These are phyloP conservation scores for Exserohilum turcica DNA, from an alignment of 2,329 filamentous ascomycete genomes.

Conservation along the genomic window DNA sequence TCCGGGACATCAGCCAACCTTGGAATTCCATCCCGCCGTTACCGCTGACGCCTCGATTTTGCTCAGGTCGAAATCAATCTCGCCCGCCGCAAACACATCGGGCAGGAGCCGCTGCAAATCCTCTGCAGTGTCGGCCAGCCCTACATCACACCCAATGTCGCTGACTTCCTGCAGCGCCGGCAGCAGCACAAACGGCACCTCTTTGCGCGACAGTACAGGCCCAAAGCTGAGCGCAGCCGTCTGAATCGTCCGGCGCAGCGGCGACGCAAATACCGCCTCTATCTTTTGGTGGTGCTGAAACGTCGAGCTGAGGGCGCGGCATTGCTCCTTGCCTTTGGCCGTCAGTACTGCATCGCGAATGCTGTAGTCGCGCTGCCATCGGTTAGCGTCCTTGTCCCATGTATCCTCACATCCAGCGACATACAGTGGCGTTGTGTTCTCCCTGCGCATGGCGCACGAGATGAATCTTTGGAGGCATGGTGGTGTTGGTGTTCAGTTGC, in stretches of 20 bases:
- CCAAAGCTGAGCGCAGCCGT: slow-evolving; percentile 75
- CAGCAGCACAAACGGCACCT: slow-evolving; percentile 62
- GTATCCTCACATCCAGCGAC: neutral
- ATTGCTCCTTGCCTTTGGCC: slow-evolving; percentile 75
- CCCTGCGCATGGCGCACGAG: slow-evolving; percentile 75
- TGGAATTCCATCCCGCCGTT: slow-evolving; percentile 72
- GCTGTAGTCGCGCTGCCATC: slow-evolving; percentile 66
- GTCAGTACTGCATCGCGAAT: slow-evolving; percentile 82
- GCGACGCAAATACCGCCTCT: slow-evolving; percentile 76
- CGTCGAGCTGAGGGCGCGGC: slow-evolving; percentile 61
- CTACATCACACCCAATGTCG: slow-evolving; percentile 75
- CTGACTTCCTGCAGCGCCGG: slow-evolving; percentile 81
- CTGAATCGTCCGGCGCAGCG: slow-evolving; percentile 78
- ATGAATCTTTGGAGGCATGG: slow-evolving; percentile 39
- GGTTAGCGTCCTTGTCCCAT: neutral
- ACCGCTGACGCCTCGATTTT: slow-evolving; percentile 67
- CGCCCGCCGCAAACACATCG: slow-evolving; percentile 61
- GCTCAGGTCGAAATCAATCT: slow-evolving; percentile 52
- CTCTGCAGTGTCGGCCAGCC: slow-evolving; percentile 51
- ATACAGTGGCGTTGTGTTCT: slow-evolving; percentile 68
- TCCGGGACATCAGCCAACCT: slow-evolving; percentile 46
- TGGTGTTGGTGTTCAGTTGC: slow-evolving; percentile 11
- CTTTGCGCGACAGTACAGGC: slow-evolving; percentile 46
- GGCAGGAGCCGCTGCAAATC: slow-evolving; percentile 51
- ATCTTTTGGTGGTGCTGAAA: slow-evolving; percentile 67